Conservation (phyloP, 441 rosid genomes). For the Gossypium schwendimanii region DNA sequence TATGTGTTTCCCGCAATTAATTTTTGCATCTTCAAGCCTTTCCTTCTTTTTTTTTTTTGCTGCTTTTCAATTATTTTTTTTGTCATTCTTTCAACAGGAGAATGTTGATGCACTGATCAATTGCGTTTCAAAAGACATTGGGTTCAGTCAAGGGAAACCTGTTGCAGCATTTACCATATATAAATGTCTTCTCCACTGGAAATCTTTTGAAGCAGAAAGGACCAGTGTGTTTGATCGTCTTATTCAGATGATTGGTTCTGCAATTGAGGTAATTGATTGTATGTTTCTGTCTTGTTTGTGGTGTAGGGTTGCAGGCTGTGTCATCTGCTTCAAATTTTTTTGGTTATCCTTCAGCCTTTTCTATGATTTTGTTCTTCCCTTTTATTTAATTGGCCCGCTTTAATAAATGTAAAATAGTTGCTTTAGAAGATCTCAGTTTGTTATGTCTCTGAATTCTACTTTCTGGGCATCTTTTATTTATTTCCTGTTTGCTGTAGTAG, state of each 20-base stretch:
- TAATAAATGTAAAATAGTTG: background rate
- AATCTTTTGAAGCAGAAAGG: constrained; percentile 92
- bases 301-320: background rate
- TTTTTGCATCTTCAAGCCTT: constrained; percentile 20
- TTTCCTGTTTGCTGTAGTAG: background rate
- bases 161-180: constrained; percentile 90
- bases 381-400: background rate
- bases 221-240: constrained; percentile 96
- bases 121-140: constrained; percentile 59
- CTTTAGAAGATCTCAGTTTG: background rate
- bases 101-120: constrained; percentile 76
- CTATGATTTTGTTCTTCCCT: background rate
- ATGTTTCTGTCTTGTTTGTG: constrained; percentile 6
- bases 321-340: background rate
- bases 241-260: constrained; percentile 96
- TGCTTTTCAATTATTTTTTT: constrained; percentile 8
- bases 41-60: background rate
- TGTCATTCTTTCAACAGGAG: constrained; percentile 55
- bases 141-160: constrained; percentile 83
- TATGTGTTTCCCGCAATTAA: constrained; percentile 30
- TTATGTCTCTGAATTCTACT: background rate
- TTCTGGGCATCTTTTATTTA: background rate
- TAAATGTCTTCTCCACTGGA: constrained; percentile 96
- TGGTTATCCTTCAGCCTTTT: background rate
- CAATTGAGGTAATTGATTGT: constrained; percentile 66